Base-by-base conservation (phyloP, 2,329 filamentous ascomycete genomes). In the Penicillium sp. region DNA sequence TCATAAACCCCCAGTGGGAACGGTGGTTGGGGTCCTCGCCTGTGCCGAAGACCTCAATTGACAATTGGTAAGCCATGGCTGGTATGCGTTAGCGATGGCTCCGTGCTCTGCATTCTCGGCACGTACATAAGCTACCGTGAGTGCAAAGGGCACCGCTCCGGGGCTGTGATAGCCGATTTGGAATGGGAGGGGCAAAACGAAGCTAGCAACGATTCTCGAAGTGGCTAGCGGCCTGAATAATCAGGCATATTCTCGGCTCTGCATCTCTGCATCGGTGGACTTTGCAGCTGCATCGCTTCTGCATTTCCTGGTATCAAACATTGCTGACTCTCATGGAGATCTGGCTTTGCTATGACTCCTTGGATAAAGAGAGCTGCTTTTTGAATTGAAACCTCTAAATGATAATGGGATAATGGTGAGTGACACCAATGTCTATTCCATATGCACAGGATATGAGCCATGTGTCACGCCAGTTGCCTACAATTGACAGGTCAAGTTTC, bases 1-100 rank as follows among this genome's bases (percentile, higher is more conserved):
- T 62, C 26, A 61, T 54, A 48, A 66, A 67, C 1, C 58, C 63
- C 65, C 65, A 67, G 45, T 68, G 66, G 5, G 60, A 63, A 23
- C 62, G 60, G 26, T 63, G 46, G n/a, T 56, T 52, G 18, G 64
- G 57, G 44, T 60, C 59, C 26, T 64, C 56, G 28, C 66, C 65
- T 18, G 51, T 43, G 10, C 66, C 65, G 26, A 62, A 66, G 40
- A 67, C 49, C 44, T 62, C 52, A 44, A 67, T 61, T 28, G 60
- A 62, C 26, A 67, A 60, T 31, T 60, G 50, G 53, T 65, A 60
- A 29, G 52, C 34, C 55, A 59, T 62, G 42, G 42, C 16, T 55
- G 29, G 24, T 28, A 28, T 48, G 18, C 23, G 24, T 23, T 40
- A 49, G 18, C 18, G 26, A 34, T 24, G 40, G 7, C 16, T 46